Evolutionary conservation across 2,329 filamentous ascomycete genomes (phyloP), one percentile per base, ranked within the genome.

Genomic region (Stachybotrys chartarum): DNA sequence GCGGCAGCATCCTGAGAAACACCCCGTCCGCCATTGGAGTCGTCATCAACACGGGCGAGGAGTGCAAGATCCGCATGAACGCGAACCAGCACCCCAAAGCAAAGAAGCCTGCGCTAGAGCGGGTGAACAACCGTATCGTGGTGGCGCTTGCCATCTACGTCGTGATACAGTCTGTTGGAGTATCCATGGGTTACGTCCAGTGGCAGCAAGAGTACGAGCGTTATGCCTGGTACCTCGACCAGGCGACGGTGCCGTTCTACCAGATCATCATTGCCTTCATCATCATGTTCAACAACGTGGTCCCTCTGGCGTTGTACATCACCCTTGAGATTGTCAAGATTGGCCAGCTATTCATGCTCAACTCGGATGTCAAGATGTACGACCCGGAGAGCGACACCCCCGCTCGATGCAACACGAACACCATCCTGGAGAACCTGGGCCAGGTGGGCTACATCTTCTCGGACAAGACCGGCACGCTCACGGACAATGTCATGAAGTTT

Each of bases 251-350:
- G n/a, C 78, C 82, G 1, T 88, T 90, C 62, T 83, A 90, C 60
- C 85, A 91, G 39, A 91, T 95, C 57, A 86, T 97, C 60, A 86
- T 93, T 31, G 91, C 90, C 0, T 97, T 91, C 68, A 84, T 96
- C 61, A 96, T 97, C 72, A 93, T 96, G 84, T 96, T 96, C 73
- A 97, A 97, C 70, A 97, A 94, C 45, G 85, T 96, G 72, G 92
- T 97, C 57, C 93, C 93, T 0, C 80, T 97, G 16, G 91, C 91
- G 0, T 79, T 97, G 1, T 97, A 96, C 62, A 90, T 97, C 62
- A 94, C 87, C 67, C 77, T 97, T 69, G 92, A 97, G 60, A 79
- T 96, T 56, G 86, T 94, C 69, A 95, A 95, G 68, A 77, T 95
- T 7, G 87, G 81, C 5, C 82, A 85, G 66, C 86, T 96, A 78